A percentile compares a stretch with the other conserved stretches of the same genome.
Evolutionary conservation across 805 yeast species (phyloP).

Genomic region (Kurtzmaniella fragi): DNA sequence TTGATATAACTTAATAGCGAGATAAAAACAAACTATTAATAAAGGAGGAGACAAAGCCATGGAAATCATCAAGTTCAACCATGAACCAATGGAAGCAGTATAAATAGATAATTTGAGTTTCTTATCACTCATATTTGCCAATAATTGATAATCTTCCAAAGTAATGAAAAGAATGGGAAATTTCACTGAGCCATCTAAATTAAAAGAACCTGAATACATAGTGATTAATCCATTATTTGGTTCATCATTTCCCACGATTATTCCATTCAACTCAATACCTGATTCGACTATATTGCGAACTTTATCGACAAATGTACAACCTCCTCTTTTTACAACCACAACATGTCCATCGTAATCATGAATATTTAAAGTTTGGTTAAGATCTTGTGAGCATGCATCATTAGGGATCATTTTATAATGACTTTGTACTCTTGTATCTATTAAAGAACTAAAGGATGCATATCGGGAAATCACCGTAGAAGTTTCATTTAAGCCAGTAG

Average conservation of each 20-base stretch:
- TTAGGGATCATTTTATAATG: slow-evolving; percentile 21
- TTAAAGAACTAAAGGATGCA: slow-evolving; percentile 37
- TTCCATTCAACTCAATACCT: slow-evolving; percentile 38
- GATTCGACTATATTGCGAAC: slow-evolving; percentile 39
- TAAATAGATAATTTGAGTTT: slow-evolving; percentile 2
- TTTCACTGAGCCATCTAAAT: slow-evolving; percentile 30
- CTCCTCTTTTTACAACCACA: slow-evolving; percentile 39
- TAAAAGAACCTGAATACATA: slow-evolving; percentile 47
- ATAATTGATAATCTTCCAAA: slow-evolving; percentile 32
- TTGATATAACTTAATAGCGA: slow-evolving; percentile 25
- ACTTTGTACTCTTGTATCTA: slow-evolving; percentile 19
- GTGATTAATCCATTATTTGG: slow-evolving; percentile 44
- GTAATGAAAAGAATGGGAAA: slow-evolving; percentile 53
- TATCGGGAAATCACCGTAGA: slow-evolving; percentile 27
- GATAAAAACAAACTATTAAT: slow-evolving; percentile 29
- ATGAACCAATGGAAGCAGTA: slow-evolving; percentile 33
- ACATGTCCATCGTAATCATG: slow-evolving; percentile 18
- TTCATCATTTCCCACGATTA: slow-evolving; percentile 53
- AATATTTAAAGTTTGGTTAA: background rate
- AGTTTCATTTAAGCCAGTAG: slow-evolving; percentile 11
- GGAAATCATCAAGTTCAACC: slow-evolving; percentile 35
- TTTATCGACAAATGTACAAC: slow-evolving; percentile 52
- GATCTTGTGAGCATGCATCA: slow-evolving; percentile 20
- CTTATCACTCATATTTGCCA: slow-evolving; percentile 3
- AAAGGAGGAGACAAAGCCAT: slow-evolving; percentile 40